Evolutionary conservation across 768 basidiomycete species (phyloP).

Genomic region (Lentinus tigrinus): DNA sequence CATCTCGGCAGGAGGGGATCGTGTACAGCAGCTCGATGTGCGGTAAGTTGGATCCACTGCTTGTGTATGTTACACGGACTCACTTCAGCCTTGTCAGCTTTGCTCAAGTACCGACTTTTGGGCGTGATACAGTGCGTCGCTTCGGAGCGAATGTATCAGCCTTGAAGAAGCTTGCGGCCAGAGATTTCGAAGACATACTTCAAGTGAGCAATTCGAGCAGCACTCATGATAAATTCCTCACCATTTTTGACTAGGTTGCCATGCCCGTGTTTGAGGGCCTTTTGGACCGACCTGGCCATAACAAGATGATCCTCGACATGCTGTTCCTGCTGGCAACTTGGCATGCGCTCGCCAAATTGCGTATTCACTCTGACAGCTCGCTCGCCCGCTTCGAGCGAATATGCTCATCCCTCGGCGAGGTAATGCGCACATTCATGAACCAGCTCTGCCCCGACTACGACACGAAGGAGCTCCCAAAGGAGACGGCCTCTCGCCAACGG

Average conservation of each 20-base stretch:
- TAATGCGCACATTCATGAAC: conserved; percentile 33
- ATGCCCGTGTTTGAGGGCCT: conserved; percentile 30
- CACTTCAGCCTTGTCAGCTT: conserved; percentile 9
- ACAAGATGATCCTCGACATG: conserved; percentile 29
- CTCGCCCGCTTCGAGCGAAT: conserved; percentile 24
- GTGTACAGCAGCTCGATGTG: conserved; percentile 5
- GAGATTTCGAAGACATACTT: conserved; percentile 29
- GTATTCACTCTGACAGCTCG: conserved; percentile 36
- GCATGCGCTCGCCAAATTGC: conserved; percentile 41
- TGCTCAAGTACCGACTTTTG: conserved; percentile 21
- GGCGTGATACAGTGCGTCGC: conserved; percentile 21
- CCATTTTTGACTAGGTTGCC: conserved; percentile 2
- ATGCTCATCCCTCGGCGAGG: conserved; percentile 29
- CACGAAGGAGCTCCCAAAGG: conserved; percentile 37
- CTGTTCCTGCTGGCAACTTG: conserved; percentile 34
- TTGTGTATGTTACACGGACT: neutral
- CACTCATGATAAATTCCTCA: too few relatives aligned
- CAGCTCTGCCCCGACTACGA: conserved; percentile 25
- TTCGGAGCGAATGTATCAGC: conserved; percentile 24
- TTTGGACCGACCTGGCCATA: conserved; percentile 14
- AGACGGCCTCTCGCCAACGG: conserved; percentile 24
- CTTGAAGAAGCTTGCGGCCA: conserved; percentile 28
- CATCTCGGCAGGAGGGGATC: neutral
- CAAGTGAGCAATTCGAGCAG: conserved; percentile 13
- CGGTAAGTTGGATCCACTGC: neutral